Evolutionary conservation across 805 yeast species (phyloP), one percentile per base, ranked within the genome.

Genomic region (Candida namnaoensis): DNA sequence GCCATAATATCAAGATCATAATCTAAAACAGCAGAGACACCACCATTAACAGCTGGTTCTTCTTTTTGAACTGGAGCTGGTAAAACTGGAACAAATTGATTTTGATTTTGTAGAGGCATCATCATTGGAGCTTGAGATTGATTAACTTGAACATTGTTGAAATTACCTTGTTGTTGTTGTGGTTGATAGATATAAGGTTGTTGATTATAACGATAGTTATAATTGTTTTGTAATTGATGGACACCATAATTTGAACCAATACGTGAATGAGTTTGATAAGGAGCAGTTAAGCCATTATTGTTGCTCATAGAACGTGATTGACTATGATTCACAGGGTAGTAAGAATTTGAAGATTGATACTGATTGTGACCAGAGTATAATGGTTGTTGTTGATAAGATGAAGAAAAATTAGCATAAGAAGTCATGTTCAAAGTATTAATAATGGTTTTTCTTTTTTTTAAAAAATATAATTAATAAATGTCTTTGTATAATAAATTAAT

Each of bases 1-100:
- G 95, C 72, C 95, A 90, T 90, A 44, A 71, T 65, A 35, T 72
- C 72, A 41, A 88, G 62, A 49, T 87, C 88, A 60, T 91, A 90
- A 58, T 88, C 96, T 55, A 86, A 69, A 32, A 77, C 81, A 13
- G 81, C 71, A 34, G 81, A 70, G 38, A 87, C 91, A 46, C 95
- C 96, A 36, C 96, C 96, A 38, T 52, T 45, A 27, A 50, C 53
- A 5, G 65, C 47, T 27, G 43, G 41, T 9, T 38, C 41, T 15
- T 50, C 44, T 34, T 42, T 41, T 13, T 41, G 49, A 30, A 10
- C 14, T 37, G 34, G 38, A 14, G 11, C 26, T 15, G 26, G 38
- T 8, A 34, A 14, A 37, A 23, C 28, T 19, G 12, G 24, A 14
- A 25, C 9, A 19, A 19, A 19, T 26, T 23, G 36, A 7, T 38